phyloP scores from a whole-genome alignment of 1,284 basidiomycete species.

The Ganoderma resinaceum region DNA sequence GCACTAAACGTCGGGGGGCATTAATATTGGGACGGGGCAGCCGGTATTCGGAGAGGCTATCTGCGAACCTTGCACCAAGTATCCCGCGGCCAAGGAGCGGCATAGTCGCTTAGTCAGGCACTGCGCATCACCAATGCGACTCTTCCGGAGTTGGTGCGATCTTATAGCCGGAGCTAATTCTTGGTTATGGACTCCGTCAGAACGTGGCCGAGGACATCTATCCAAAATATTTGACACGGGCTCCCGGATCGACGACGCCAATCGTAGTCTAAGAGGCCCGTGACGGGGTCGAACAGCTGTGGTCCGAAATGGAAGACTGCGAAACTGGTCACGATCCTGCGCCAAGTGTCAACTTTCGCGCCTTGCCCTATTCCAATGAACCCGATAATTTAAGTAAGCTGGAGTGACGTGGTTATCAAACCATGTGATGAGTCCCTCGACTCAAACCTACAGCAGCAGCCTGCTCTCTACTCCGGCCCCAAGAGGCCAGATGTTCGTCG shows the following conservation, averaged over 20 bases:
- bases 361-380: not conserved
- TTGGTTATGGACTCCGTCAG: not conserved
- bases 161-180: not conserved
- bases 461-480: not conserved
- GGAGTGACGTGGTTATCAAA: not conserved
- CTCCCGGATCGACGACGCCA: constrained; percentile 9
- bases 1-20: not conserved
- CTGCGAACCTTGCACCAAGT: constrained; percentile 1
- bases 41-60: not conserved
- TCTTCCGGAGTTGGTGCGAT: constrained; percentile 3
- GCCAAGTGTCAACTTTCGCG: not conserved
- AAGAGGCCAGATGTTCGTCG: not conserved
- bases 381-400: not conserved
- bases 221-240: constrained; percentile 7
- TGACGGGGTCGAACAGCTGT: not conserved
- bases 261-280: constrained; percentile 1
- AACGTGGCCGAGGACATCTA: not conserved
- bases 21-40: not conserved
- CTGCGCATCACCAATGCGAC: not conserved
- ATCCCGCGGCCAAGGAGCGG: not conserved
- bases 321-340: not conserved
- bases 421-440: not conserved
- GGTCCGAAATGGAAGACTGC: not conserved
- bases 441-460: not conserved
- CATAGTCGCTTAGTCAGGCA: not conserved